phyloP scores from a whole-genome alignment of 2,329 filamentous ascomycete species.

The Ophiostoma himal-ulmi region DNA sequence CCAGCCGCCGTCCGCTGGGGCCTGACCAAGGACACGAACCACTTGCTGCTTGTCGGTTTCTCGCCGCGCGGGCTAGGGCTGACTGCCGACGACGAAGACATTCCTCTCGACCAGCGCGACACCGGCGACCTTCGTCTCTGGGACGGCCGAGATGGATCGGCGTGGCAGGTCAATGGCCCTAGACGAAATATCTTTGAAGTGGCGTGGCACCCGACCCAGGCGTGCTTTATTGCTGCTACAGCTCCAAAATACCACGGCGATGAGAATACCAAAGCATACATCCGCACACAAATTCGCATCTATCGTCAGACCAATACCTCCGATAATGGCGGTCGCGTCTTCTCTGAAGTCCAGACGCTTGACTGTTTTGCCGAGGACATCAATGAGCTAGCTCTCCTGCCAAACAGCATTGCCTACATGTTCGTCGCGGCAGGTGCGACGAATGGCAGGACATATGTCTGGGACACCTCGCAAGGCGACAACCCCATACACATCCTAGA shows the following conservation, averaged over 20 bases:
- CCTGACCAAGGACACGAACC: constrained; percentile 37
- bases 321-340: constrained; percentile 34
- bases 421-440: constrained; percentile 56
- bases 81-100: constrained; percentile 48
- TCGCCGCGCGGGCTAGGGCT: constrained; percentile 48
- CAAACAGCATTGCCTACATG: constrained; percentile 31
- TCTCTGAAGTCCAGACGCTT: constrained; percentile 47
- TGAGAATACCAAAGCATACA: constrained; percentile 42
- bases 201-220: constrained; percentile 53
- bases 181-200: constrained; percentile 60
- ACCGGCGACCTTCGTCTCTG: constrained; percentile 57
- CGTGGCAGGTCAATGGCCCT: constrained; percentile 45
- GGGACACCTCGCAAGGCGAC: constrained; percentile 55
- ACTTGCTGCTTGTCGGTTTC: constrained; percentile 56
- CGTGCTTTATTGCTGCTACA: constrained; percentile 53
- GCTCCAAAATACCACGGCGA: constrained; percentile 46
- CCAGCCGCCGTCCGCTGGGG: constrained; percentile 62
- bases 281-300: constrained; percentile 48
- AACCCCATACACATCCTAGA: constrained; percentile 49
- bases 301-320: constrained; percentile 37
- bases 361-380: constrained; percentile 57
- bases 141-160: constrained; percentile 43
- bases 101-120: constrained; percentile 52
- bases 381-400: constrained; percentile 51
- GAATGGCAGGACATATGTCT: constrained; percentile 56